phyloP scores from a whole-genome alignment of 352 stramenopile genomes.

The Globisporangium nagaii region DNA sequence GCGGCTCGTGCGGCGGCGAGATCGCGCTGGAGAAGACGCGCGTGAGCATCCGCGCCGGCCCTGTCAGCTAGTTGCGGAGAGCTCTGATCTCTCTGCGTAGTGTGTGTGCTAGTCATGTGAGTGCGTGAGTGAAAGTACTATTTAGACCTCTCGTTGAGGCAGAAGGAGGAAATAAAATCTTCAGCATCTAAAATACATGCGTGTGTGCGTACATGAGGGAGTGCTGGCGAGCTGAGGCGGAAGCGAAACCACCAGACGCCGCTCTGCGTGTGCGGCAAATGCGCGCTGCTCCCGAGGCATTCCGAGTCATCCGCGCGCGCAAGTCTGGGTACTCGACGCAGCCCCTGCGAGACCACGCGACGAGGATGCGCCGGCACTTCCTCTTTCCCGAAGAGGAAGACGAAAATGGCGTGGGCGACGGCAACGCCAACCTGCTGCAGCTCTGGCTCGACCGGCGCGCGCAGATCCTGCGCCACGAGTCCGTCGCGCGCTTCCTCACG shows the following conservation, averaged over 20 bases:
- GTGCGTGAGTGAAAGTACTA: no score
- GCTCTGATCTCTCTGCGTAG: background rate
- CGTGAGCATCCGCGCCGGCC: constrained; percentile 27
- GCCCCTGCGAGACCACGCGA: no score
- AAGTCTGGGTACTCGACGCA: no score
- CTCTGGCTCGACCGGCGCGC: constrained; percentile 49
- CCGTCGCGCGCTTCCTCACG: constrained; percentile 26
- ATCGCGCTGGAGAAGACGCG: constrained; percentile 62
- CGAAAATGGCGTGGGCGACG: constrained; percentile 58
- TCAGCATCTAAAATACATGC: no score
- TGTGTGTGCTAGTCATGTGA: background rate
- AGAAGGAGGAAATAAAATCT: no score
- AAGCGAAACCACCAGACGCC: no score
- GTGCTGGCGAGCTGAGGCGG: no score
- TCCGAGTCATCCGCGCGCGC: no score
- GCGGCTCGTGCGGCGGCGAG: constrained; percentile 28
- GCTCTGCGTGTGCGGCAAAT: no score
- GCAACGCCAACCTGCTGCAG: constrained; percentile 36
- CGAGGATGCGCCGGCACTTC: constrained; percentile 67
- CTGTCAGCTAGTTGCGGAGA: background rate
- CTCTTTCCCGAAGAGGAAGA: constrained; percentile 53
- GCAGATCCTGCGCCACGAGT: constrained; percentile 25
- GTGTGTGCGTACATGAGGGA: no score
- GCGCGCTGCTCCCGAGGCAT: no score
- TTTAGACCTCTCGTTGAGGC: no score